A percentile compares a stretch with the other conserved stretches of the same genome.
These are phyloP conservation scores for Aspergillus pseudonomiae DNA, from an alignment of 2,329 filamentous ascomycete species.

Conservation along the genomic window DNA sequence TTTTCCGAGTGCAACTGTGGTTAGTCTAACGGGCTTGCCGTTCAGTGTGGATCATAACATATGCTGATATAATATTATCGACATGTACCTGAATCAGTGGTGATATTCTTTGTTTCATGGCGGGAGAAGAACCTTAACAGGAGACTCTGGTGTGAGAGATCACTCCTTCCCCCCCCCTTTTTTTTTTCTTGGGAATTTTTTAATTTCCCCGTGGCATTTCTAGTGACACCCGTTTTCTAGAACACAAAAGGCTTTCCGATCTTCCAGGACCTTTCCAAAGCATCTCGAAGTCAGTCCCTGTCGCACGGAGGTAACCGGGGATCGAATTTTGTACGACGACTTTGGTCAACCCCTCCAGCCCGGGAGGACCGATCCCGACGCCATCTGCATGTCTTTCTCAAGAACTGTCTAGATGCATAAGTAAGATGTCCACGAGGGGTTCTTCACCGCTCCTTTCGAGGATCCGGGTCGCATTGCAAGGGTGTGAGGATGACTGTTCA, in stretches of 20 bases:
- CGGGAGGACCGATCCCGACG: too few species aligned
- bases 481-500: neutral
- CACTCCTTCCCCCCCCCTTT: neutral
- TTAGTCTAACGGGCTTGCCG: neutral
- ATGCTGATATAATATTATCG: neutral
- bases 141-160: neutral
- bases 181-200: neutral
- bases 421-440: neutral
- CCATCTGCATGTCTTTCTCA: neutral
- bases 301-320: neutral
- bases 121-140: neutral
- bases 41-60: neutral
- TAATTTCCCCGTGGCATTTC: neutral
- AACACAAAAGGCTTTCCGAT: neutral
- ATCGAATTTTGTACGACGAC: neutral
- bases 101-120: neutral
- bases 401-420: neutral
- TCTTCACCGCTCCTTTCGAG: neutral
- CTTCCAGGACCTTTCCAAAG: neutral
- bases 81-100: too few species aligned
- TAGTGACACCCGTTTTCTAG: neutral
- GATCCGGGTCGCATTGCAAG: neutral
- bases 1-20: neutral
- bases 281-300: neutral
- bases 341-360: neutral